Evolutionary conservation across 1,139 yeast species (phyloP).

Genomic region (Sugiyamaella paludigena): DNA sequence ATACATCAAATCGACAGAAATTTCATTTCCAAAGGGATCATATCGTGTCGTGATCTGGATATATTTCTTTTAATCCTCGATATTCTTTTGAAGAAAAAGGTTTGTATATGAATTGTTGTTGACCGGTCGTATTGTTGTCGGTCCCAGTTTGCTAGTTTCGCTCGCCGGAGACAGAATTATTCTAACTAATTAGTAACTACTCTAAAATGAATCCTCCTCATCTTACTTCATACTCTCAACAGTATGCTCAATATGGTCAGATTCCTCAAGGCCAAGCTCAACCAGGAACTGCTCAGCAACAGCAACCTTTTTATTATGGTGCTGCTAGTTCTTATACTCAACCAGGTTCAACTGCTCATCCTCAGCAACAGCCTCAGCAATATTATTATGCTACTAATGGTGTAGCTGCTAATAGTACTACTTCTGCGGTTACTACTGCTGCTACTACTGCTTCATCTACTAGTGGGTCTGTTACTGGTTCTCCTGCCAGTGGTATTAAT

Average conservation of each 20-base stretch:
- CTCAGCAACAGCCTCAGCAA: slow-evolving; percentile 23
- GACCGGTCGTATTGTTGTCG: no score
- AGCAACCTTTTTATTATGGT: slow-evolving; percentile 10
- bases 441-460: slow-evolving; percentile 8
- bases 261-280: slow-evolving; percentile 14
- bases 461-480: slow-evolving; percentile 1
- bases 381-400: slow-evolving; percentile 13
- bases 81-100: no score
- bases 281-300: slow-evolving; percentile 6
- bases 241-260: slow-evolving; percentile 16
- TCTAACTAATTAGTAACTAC: no score
- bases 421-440: slow-evolving; percentile 12
- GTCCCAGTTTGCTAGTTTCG: no score
- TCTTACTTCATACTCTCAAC: slow-evolving; percentile 12
- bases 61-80: no score
- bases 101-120: no score
- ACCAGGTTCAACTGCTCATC: slow-evolving; percentile 7
- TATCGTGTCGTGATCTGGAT: no score
- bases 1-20: no score
- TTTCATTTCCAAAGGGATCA: no score
- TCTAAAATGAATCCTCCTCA: slow-evolving; percentile 18
- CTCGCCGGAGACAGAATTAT: no score
- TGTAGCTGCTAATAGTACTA: slow-evolving; percentile 11
- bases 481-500: slow-evolving; percentile 5
- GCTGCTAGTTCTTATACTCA: slow-evolving; percentile 7